Evolutionary conservation across 768 basidiomycete species (phyloP).

Genomic region (Boletus huronensis): DNA sequence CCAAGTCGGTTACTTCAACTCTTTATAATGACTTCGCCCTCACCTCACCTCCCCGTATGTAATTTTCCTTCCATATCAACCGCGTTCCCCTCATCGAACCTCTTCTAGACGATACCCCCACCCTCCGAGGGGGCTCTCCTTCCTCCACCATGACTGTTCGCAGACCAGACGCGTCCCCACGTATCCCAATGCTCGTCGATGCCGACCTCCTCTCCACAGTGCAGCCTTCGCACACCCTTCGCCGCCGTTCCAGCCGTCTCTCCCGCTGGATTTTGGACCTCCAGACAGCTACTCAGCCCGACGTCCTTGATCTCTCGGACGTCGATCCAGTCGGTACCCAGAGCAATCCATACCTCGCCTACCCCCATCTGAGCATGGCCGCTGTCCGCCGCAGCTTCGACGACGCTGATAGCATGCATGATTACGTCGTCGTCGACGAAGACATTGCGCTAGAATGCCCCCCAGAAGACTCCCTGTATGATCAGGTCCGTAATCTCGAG

Average conservation of each 20-base stretch:
- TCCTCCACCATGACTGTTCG: conserved; percentile 31
- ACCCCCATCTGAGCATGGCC: conserved; percentile 34
- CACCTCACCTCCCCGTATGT: conserved; percentile 19
- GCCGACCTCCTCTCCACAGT: conserved; percentile 4
- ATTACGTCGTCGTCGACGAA: conserved; percentile 41
- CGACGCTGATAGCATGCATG: conserved; percentile 35
- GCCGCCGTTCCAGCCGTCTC: conserved; percentile 38
- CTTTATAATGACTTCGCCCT: conserved; percentile 22
- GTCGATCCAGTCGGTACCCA: conserved; percentile 27
- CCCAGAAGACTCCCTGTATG: conserved; percentile 9
- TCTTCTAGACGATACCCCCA: conserved; percentile 15
- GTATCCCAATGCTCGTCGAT: conserved; percentile 9
- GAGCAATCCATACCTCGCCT: conserved; percentile 41
- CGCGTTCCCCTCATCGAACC: conserved; percentile 35
- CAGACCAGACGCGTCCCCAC: conserved; percentile 25
- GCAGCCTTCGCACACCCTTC: conserved; percentile 15
- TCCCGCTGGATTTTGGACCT: conserved; percentile 46
- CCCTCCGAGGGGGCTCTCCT: conserved; percentile 22
- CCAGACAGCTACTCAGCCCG: conserved; percentile 23
- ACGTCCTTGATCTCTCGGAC: conserved; percentile 18
- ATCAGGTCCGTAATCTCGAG: conserved; percentile 27
- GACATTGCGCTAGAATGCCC: conserved; percentile 27
- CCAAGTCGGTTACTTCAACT: conserved; percentile 13
- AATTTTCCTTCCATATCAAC: conserved; percentile 18
- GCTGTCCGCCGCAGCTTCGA: conserved; percentile 29